Evolutionary conservation across 306 rosid genomes (phyloP).

Genomic region (Castanospermum australe): DNA sequence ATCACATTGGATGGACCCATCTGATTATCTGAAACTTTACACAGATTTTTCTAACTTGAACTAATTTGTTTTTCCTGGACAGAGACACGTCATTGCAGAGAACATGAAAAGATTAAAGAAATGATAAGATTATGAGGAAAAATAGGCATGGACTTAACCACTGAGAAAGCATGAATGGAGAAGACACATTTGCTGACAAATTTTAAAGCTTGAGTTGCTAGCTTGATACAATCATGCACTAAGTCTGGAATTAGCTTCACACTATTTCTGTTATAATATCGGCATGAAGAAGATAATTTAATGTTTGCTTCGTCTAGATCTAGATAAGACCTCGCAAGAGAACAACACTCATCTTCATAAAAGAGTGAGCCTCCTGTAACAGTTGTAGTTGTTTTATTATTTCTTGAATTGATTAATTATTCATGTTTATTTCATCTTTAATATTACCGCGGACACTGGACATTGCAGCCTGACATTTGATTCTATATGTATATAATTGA

Average conservation of each 20-base stretch:
- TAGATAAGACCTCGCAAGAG: conserved; percentile 32
- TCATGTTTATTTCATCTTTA: neutral
- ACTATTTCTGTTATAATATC: neutral
- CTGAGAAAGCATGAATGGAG: neutral
- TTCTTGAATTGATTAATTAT: no score
- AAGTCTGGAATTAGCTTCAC: no score
- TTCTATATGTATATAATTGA: neutral
- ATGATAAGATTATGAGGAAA: conserved; percentile 35
- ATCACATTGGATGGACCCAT: neutral
- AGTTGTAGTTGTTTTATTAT: neutral
- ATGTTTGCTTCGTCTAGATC: neutral
- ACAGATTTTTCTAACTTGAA: neutral
- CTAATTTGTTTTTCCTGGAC: neutral
- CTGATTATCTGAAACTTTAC: neutral
- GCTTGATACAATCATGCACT: no score
- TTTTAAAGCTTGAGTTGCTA: neutral
- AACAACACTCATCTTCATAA: conserved; percentile 42
- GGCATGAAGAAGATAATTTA: neutral
- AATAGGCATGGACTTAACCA: neutral
- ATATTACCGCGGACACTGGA: neutral
- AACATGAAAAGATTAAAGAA: conserved; percentile 33
- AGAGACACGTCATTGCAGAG: conserved; percentile 44
- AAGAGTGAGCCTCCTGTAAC: conserved; percentile 28
- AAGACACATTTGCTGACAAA: neutral
- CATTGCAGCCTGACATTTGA: no score